These are phyloP conservation scores for Arthroderma sp. DNA, from an alignment of 2,329 filamentous ascomycete genomes.

Conservation along the genomic window DNA sequence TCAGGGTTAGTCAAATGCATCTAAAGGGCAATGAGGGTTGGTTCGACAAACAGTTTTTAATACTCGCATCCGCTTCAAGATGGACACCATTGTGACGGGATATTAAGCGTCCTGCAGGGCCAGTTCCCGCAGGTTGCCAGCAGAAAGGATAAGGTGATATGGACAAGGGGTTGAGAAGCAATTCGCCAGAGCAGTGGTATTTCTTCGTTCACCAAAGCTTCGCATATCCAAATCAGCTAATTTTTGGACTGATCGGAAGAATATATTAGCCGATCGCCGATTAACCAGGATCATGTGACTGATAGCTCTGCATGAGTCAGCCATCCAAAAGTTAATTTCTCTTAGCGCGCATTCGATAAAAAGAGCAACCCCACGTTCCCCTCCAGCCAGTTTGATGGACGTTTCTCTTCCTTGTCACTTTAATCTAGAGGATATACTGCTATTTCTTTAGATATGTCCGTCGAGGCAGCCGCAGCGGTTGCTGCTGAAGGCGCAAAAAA, in stretches of 20 bases:
- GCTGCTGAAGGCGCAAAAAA: constrained; percentile 45
- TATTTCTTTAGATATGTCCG: constrained; percentile 13
- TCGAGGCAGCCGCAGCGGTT: constrained; percentile 38
- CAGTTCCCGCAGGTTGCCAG: constrained; percentile 1
- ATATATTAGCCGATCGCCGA: not conserved
- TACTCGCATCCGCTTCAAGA: constrained; percentile 55
- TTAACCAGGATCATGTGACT: not conserved
- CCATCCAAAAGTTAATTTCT: too few relatives aligned
- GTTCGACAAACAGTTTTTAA: constrained; percentile 51
- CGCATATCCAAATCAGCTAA: not conserved
- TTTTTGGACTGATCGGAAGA: constrained; percentile 4
- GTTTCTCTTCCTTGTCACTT: too few relatives aligned
- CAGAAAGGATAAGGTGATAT: not conserved
- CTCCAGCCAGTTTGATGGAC: too few relatives aligned
- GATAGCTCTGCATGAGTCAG: too few relatives aligned
- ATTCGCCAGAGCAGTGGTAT: not conserved
- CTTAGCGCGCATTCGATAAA: too few relatives aligned
- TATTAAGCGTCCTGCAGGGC: not conserved
- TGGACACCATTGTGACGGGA: constrained; percentile 31
- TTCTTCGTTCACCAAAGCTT: not conserved
- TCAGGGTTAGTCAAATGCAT: too few relatives aligned
- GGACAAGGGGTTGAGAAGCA: not conserved
- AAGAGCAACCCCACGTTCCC: too few relatives aligned
- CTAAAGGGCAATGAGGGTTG: too few relatives aligned
- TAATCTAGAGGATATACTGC: not conserved